These are phyloP conservation scores for Penicillium sp. DNA, from an alignment of 2,329 filamentous ascomycete species.

Conservation along the genomic window DNA sequence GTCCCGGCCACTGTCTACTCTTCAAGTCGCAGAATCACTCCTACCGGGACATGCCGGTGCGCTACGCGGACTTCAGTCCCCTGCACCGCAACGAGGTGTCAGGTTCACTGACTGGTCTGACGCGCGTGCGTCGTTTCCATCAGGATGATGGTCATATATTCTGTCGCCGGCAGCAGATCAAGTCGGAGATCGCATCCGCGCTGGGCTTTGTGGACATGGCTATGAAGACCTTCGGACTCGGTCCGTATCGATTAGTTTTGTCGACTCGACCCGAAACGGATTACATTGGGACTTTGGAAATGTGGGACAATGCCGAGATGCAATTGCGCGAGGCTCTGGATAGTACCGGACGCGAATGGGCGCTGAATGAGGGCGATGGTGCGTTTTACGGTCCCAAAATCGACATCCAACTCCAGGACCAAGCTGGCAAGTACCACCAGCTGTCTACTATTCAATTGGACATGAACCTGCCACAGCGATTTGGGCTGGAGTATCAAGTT, in stretches of 20 bases:
- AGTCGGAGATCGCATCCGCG: conserved; percentile 63
- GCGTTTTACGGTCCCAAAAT: conserved; percentile 92
- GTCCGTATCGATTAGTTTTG: conserved; percentile 64
- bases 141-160: conserved; percentile 91
- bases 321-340: conserved; percentile 58
- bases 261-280: conserved; percentile 69
- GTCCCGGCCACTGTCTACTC: conserved; percentile 76
- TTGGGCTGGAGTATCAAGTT: conserved; percentile 63
- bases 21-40: conserved; percentile 65
- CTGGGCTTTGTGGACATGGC: conserved; percentile 65
- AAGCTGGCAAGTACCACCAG: conserved; percentile 76
- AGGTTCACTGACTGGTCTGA: conserved; percentile 70
- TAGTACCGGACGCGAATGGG: conserved; percentile 59
- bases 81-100: conserved; percentile 81
- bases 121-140: conserved; percentile 75
- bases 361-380: conserved; percentile 69
- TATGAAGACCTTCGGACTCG: conserved; percentile 61
- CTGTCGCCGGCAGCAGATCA: conserved; percentile 67
- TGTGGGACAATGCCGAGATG: conserved; percentile 61
- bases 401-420: conserved; percentile 71
- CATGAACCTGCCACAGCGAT: conserved; percentile 77
- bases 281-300: conserved; percentile 64
- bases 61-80: conserved; percentile 78
- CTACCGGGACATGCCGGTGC: conserved; percentile 71
- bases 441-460: conserved; percentile 83